Evolutionary conservation across 768 basidiomycete genomes (phyloP), one percentile per base, ranked within the genome.

Genomic region (Aureoboletus auriporus): DNA sequence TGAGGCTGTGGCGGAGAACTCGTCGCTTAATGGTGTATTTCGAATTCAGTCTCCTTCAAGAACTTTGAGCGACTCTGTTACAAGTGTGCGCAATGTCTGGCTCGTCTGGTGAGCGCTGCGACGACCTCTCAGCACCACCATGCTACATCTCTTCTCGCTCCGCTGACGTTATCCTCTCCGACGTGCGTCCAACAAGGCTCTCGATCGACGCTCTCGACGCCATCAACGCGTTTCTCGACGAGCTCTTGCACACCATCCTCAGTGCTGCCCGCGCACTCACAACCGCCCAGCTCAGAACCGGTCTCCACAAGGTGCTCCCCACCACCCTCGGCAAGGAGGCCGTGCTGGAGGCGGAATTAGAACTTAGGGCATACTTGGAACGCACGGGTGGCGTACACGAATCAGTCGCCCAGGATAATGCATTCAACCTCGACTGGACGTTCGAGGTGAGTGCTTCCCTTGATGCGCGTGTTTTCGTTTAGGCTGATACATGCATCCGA

Each of bases 281-380:
- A 23, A 88, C 89, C 7, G 80, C 90, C 50, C 81, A 79, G 51
- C 75, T 94, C 48, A 83, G 88, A 56, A 74, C 79, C 2, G 83
- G 83, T 49, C 69, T 93, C 34, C 75, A 88, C 50, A 83, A 76
- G 60, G 72, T 88, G 35, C 71, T 93, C 27, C 86, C 90, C 8
- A 90, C 86, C 6, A 75, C 82, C 43, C 75, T 96, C 39, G 94
- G 93, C 41, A 92, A 96, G 69, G 89, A 93, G 63, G 93, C 93
- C 3, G 73, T 95, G 14, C 72, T 93, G 42, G 94, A 97, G 69
- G 94, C 94, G 0, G 94, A 97, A 62, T 75, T 97, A 37, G 94
- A 96, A 65, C 67, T 96, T 39, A 78, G 90, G 60, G 90, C 90
- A 8, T 93, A 93, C 72, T 87, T 85, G 80, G 90, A 91, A 57